Evolutionary conservation across 768 basidiomycete species (phyloP), one percentile per base, ranked within the genome.

Genomic region (Exsudoporus frostii): DNA sequence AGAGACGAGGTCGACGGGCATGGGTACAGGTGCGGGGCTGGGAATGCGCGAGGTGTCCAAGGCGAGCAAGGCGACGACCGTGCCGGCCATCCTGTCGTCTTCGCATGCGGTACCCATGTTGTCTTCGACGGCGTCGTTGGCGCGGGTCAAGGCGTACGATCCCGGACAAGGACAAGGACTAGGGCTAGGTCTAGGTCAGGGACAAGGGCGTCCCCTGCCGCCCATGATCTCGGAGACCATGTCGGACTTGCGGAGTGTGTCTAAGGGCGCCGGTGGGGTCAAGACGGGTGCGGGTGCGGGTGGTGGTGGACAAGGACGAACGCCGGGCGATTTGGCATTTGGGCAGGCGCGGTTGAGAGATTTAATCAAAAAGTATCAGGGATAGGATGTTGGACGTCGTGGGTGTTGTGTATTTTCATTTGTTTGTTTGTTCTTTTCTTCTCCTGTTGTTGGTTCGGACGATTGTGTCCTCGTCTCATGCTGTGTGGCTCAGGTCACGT

Each of bases 321-420:
- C 60, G 17, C 54, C 60, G 33, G 72, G 72, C 2, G 85, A 87
- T 37, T 67, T 86, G 52, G 85, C 81, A 10, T 90, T 90, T 71
- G 89, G 89, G 14, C 85, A 90, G 68, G 88, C 88, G 14, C 75
- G 85, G 54, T 69, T 91, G 59, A 74, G 87, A 51, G 88, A 90
- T 70, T 73, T 91, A 56, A 91, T 91, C 66, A 86, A 84, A 79
- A 87, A 89, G 62, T 92, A 90, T 65, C 89, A 92, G 70, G 74
- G 75, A 30, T 68, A 58, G 34, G 13, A 33, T 33, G 8, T 33
- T 5, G 22, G 20, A 15, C 17, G 5, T 33, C 22, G 8, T 36
- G 24, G 36, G 22, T 27, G 55, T 33, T 14, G 29, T 24, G 3
- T 20, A 15, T 32, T 1, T 10, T 9, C 9, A 33, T 32, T 4